These are phyloP conservation scores for Amanita brunnescens DNA, from an alignment of 768 basidiomycete genomes.

Conservation along the genomic window DNA sequence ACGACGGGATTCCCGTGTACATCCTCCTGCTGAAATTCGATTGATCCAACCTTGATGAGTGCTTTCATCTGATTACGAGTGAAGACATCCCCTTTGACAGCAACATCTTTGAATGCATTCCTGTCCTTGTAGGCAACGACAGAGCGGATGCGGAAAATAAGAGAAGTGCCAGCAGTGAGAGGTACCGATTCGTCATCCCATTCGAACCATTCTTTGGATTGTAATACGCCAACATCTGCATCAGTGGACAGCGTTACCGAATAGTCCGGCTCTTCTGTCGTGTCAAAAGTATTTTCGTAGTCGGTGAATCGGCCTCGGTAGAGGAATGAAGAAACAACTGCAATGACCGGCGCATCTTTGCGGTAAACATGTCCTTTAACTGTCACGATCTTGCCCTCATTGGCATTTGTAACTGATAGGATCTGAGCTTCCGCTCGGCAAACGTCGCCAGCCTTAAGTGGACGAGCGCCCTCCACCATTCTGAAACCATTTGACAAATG, in stretches of 20 bases:
- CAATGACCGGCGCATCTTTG: constrained; percentile 72
- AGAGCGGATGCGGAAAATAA: constrained; percentile 86
- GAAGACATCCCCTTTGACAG: constrained; percentile 80
- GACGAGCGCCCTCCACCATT: constrained; percentile 67
- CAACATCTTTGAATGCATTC: constrained; percentile 70
- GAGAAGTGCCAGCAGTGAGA: constrained; percentile 67
- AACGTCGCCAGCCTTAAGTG: constrained; percentile 77
- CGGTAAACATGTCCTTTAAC: constrained; percentile 82
- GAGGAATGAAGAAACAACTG: constrained; percentile 92
- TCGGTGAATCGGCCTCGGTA: constrained; percentile 94
- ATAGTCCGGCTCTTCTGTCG: constrained; percentile 84
- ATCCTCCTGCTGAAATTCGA: constrained; percentile 82
- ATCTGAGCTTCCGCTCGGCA: constrained; percentile 89
- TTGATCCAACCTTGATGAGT: constrained; percentile 79
- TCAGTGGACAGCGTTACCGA: constrained; percentile 65
- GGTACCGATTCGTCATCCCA: constrained; percentile 83
- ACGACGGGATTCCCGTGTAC: constrained; percentile 90
- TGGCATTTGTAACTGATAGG: constrained; percentile 80
- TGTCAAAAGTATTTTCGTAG: constrained; percentile 95
- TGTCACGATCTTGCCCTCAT: constrained; percentile 88
- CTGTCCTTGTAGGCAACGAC: constrained; percentile 90
- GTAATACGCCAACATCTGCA: constrained; percentile 80
- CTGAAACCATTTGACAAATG: constrained; percentile 97
- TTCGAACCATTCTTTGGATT: constrained; percentile 96
- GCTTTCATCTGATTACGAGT: constrained; percentile 83